These are phyloP conservation scores for Pythium rishiriense DNA, from an alignment of 352 stramenopile genomes.

Conservation along the genomic window DNA sequence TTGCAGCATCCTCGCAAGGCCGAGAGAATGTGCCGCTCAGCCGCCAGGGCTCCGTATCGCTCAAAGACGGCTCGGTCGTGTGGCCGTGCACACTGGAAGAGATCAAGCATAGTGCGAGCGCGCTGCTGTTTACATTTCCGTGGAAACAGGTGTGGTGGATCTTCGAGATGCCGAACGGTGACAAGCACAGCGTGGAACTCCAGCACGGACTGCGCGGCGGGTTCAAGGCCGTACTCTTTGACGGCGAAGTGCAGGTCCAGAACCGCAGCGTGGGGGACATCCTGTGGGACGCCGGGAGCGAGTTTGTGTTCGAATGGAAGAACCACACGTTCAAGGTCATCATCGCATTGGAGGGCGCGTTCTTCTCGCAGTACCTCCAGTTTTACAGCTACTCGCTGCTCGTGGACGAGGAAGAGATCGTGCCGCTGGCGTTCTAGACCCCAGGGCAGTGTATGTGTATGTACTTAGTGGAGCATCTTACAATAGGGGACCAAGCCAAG, in stretches of 20 bases:
- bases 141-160: constrained; percentile 90
- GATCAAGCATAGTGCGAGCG: constrained; percentile 80
- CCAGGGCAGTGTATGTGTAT: too few species aligned
- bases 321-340: constrained; percentile 74
- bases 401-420: constrained; percentile 75
- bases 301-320: constrained; percentile 67
- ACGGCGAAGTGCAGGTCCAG: constrained; percentile 66
- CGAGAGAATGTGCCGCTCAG: constrained; percentile 67
- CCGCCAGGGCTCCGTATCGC: constrained; percentile 45
- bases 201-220: constrained; percentile 77
- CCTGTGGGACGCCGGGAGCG: constrained; percentile 77
- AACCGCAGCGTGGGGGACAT: constrained; percentile 71
- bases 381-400: constrained; percentile 84
- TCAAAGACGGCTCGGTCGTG: constrained; percentile 48
- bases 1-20: constrained; percentile 72
- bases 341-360: constrained; percentile 75
- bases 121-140: constrained; percentile 80
- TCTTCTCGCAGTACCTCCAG: constrained; percentile 85
- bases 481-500: too few species aligned
- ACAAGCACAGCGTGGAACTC: constrained; percentile 71
- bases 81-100: constrained; percentile 77
- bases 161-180: constrained; percentile 54
- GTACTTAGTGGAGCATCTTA: too few species aligned
- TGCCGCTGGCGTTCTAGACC: constrained; percentile 38
- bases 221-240: constrained; percentile 71